Evolutionary conservation across 805 yeast species (phyloP).

Genomic region (Candida loeiensis): DNA sequence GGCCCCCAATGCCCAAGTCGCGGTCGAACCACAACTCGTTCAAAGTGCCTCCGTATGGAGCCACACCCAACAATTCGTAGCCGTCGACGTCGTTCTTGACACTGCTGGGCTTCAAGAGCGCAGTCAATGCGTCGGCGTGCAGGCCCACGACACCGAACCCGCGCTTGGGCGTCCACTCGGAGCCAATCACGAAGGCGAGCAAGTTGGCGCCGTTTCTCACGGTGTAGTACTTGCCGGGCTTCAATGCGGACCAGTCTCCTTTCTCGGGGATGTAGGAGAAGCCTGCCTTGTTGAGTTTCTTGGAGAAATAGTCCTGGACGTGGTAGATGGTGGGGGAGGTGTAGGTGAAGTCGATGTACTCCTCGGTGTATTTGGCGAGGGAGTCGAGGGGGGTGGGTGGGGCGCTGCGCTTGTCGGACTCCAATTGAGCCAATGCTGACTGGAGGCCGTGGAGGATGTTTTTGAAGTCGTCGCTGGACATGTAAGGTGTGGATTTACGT

Average conservation of each 20-base stretch:
- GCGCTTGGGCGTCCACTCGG: constrained; percentile 56
- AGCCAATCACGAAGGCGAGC: constrained; percentile 68
- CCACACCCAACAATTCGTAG: constrained; percentile 74
- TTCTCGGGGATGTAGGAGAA: constrained; percentile 66
- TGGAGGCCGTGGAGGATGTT: constrained; percentile 10
- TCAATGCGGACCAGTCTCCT: constrained; percentile 44
- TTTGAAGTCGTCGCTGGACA: constrained; percentile 7
- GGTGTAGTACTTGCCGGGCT: constrained; percentile 61
- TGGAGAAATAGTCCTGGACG: constrained; percentile 52
- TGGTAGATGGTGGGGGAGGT: constrained; percentile 73
- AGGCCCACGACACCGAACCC: constrained; percentile 71
- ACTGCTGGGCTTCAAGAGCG: constrained; percentile 69
- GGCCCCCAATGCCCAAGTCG: constrained; percentile 82
- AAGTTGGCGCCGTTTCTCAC: constrained; percentile 65
- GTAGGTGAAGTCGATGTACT: constrained; percentile 69
- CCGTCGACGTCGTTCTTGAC: constrained; percentile 62
- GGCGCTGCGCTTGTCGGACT: not conserved
- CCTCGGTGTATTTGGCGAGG: constrained; percentile 25
- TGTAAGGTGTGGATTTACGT: not conserved
- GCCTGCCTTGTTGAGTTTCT: constrained; percentile 53
- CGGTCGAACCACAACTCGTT: constrained; percentile 74
- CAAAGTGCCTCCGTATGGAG: constrained; percentile 77
- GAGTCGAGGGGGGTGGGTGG: not conserved
- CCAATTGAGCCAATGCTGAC: constrained; percentile 9
- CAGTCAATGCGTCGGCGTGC: constrained; percentile 74